Evolutionary conservation across 257 asterid genomes (phyloP), one percentile per base, ranked within the genome.

Genomic region (Knoxia roxburghii): DNA sequence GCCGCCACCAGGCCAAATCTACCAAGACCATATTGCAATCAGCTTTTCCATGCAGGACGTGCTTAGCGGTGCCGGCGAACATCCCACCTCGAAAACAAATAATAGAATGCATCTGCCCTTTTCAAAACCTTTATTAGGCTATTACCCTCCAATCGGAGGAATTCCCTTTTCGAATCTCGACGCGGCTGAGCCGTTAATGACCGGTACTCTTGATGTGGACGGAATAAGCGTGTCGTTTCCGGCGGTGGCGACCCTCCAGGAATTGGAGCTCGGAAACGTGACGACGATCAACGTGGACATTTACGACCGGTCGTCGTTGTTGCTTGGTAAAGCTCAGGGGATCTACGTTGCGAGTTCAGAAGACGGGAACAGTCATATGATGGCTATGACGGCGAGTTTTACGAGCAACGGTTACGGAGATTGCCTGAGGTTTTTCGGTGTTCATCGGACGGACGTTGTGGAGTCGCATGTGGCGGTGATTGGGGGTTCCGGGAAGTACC

Each of bases 391-490:
- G 9, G 82, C 89, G 3, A 79, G 72, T 80, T 84, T 90, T 81
- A 83, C 76, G 33, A 80, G 85, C n/a, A 83, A 86, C 40, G 84
- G 84, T 27, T 78, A 67, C 3, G 80, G 85, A 0, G 89, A 89
- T 35, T 72, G 84, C 41, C 29, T 90, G 15, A 86, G 85, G 69
- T 80, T 86, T 62, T 90, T 84, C 11, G 96, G 97, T 0, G 85
- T 90, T 50, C 89, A 78, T 68, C 77, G 61, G 77, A 63, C 81
- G 0, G 90, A 89, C 20, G 81, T 81, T 53, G 65, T 73, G 0
- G 83, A 86, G 83, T 86, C 96, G 6, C 77, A 90, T 29, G 68
- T 88, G 60, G 91, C 95, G n/a, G 85, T 90, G 14, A 86, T 90
- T 21, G 96, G 96, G 0, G 96, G 97, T 2, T 81, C 78, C 0